Conservation (phyloP, 2,329 filamentous ascomycete genomes). For the Claviceps pusilla region DNA sequence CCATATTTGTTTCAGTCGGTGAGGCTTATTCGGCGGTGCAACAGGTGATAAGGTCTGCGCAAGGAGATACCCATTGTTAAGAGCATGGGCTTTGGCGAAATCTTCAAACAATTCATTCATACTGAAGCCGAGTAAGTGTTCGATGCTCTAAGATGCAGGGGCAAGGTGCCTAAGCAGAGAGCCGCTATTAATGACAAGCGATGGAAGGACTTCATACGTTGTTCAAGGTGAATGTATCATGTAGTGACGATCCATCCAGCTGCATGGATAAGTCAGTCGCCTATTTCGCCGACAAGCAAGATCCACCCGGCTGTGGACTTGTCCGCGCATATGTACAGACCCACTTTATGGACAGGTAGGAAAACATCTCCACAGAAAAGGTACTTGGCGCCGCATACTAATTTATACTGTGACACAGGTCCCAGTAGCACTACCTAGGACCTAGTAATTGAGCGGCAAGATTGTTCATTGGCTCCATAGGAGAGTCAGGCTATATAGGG, state of each 20-base stretch:
- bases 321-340: neutral
- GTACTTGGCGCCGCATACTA: too few species aligned
- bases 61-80: constrained; percentile 55
- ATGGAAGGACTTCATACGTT: neutral
- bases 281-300: neutral
- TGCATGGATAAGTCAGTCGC: neutral
- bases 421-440: too few species aligned
- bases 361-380: too few species aligned
- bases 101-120: constrained; percentile 65
- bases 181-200: neutral
- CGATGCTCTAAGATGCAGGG: neutral
- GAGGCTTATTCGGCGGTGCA: constrained; percentile 44
- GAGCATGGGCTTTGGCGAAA: constrained; percentile 53
- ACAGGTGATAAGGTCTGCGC: constrained; percentile 62
- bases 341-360: too few species aligned
- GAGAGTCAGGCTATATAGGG: neutral
- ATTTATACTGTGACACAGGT: too few species aligned
- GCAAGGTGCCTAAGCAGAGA: neutral
- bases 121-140: constrained; percentile 6
- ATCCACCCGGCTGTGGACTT: neutral
- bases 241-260: neutral
- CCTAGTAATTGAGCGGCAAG: too few species aligned
- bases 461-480: neutral
- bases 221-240: neutral
- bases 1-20: constrained; percentile 55